These are phyloP conservation scores for Linum usitatissimum DNA, from an alignment of 345 rosid species.

Conservation along the genomic window DNA sequence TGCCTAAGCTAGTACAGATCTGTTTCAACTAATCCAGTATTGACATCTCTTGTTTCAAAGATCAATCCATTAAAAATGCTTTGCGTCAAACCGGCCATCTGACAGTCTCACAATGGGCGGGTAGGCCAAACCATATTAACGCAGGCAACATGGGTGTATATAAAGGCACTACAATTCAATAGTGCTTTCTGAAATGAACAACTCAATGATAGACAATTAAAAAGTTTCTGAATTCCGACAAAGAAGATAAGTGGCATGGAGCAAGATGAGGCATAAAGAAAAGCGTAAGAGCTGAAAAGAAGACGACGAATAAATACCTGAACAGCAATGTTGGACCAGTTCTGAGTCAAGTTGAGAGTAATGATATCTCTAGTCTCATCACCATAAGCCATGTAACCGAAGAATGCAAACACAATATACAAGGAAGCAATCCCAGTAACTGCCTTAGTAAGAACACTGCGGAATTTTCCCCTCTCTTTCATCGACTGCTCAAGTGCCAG, in stretches of 20 bases:
- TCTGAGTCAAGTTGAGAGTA: slow-evolving; percentile 65
- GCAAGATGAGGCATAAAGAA: not conserved
- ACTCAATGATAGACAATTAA: not conserved
- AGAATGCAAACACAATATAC: slow-evolving; percentile 60
- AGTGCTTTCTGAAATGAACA: not conserved
- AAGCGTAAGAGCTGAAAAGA: not conserved
- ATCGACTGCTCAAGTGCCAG: slow-evolving; percentile 70
- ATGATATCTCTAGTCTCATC: slow-evolving; percentile 70
- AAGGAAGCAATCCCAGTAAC: slow-evolving; percentile 54
- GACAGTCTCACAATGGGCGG: slow-evolving; percentile 19
- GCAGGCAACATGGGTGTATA: slow-evolving; percentile 2
- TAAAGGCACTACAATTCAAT: not conserved
- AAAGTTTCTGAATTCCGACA: not conserved
- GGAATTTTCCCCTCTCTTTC: slow-evolving; percentile 54
- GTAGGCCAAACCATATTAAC: slow-evolving; percentile 1
- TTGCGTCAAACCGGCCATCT: slow-evolving; percentile 5
- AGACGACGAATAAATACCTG: slow-evolving; percentile 36
- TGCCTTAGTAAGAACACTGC: slow-evolving; percentile 48
- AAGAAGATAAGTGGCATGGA: not conserved
- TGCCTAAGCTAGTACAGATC: slow-evolving; percentile 5
- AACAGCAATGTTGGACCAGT: slow-evolving; percentile 62
- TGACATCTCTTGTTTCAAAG: not conserved
- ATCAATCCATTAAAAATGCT: slow-evolving; percentile 2
- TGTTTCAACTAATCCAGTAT: not conserved
- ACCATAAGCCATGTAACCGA: slow-evolving; percentile 86